Evolutionary conservation across 1,139 yeast species (phyloP), one percentile per base, ranked within the genome.

Genomic region (Hyphopichia buzzinii): DNA sequence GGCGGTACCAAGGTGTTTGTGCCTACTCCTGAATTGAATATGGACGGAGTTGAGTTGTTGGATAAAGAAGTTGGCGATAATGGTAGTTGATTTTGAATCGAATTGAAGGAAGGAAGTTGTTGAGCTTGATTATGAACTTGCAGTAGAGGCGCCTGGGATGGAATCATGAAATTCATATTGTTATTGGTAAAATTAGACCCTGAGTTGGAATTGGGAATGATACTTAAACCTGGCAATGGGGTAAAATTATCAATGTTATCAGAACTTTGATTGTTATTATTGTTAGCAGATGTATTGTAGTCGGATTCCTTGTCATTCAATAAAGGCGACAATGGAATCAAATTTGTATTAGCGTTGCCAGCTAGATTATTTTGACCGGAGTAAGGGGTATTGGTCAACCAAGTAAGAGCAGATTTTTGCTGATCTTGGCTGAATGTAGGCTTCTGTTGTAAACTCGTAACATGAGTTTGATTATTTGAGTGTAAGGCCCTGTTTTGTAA

Each of bases 301-400:
- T 60, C 65, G 4, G 50, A 48, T 26, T 62, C 67, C 8, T 55
- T 48, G 36, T 63, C 72, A 38, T 66, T 66, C 14, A 66, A 45
- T 22, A 66, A 47, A 5, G 72, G 72, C 8, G 68, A 61, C 31
- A 66, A 51, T 4, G 71, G 70, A 14, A 66, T 65, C 22, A 59
- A 42, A 40, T 57, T 57, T 11, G 62, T 31, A 25, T 35, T 47
- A 3, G 48, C 34, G 26, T 29, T 37, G 8, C 38, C 28, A 16
- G 37, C 24, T 14, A 37, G 26, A 19, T 29, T 37, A 21, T 25
- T 29, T 13, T 32, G 38, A 3, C 46, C 26, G 33, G 39, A 30
- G 30, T 40, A 38, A 26, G 52, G 34, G 4, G 45, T 32, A 19
- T 38, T 39, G 6, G 29, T 29, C 6, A 54, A 38, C 61, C 59